Base-by-base conservation (phyloP, 371 early-diverging fungal species). In the Phascolomyces articulosus region DNA sequence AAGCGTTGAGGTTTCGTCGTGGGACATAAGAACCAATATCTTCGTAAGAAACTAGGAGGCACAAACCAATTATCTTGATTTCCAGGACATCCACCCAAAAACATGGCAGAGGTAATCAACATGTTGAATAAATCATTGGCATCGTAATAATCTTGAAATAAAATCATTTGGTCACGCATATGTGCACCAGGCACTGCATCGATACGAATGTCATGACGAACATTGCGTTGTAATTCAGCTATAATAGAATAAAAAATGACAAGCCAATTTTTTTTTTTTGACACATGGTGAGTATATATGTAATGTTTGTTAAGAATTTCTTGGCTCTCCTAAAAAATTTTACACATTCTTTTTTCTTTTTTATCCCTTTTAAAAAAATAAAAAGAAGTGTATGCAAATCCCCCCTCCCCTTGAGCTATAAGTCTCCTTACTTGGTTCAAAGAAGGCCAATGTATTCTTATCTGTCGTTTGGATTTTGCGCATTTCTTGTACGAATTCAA, bases 151-250 rank as follows among this genome's bases (percentile, higher is more conserved):
- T 81, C 77, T 65, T 74, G 77, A 34, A 73, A 81, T 3, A 78
- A 11, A 27, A 81, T 81, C 82, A 81, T 78, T n/a, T 65, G 71
- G 34, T 81, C 78, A 18, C 81, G 74, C 79, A 81, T 78, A 2
- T 59, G 63, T n/a, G 77, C 72, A 16, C 82, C 77, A 8, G 82
- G 82, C 8, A 78, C 64, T 21, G 73, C 67, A 60, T 81, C 82
- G 51, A 81, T 78, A n/a, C 82, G 71, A 16, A 75, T 66, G 62
- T 81, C 79, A 51, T 81, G 82, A 23, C 78, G 78, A 18, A 78
- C 60, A 18, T 55, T 70, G 29, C 78, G 73, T 55, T 81, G 79
- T 10, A 81, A 31, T 67, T 81, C 82, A 44, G 82, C 55, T 31
- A 31, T 23, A 41, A 18, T 24, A 58, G 24, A 41, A 49, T 21